Evolutionary conservation across 768 basidiomycete species (phyloP).

Genomic region (Pulveroboletus ravenelii): DNA sequence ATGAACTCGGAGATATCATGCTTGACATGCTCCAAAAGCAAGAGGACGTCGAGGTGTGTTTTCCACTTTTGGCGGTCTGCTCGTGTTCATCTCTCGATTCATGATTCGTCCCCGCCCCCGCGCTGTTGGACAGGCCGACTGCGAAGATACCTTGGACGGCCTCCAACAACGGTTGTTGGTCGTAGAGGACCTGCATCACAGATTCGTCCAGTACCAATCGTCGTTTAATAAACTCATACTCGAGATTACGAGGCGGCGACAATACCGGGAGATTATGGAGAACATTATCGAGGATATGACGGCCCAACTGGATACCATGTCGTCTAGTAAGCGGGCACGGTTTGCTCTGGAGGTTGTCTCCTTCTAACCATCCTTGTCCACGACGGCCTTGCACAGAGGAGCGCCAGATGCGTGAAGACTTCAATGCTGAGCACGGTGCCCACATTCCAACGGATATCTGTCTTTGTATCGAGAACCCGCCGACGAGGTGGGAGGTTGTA

Average conservation of each 20-base stretch:
- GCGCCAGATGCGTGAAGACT: slow-evolving; percentile 53
- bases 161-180: slow-evolving; percentile 60
- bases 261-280: slow-evolving; percentile 63
- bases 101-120: not conserved
- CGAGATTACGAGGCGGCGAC: slow-evolving; percentile 65
- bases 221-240: slow-evolving; percentile 71
- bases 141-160: slow-evolving; percentile 46
- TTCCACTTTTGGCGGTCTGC: not conserved
- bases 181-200: slow-evolving; percentile 60
- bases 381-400: slow-evolving; percentile 49
- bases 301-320: slow-evolving; percentile 58
- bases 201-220: slow-evolving; percentile 63
- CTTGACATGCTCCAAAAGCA: slow-evolving; percentile 69
- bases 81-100: not conserved
- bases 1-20: slow-evolving; percentile 78
- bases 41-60: slow-evolving; percentile 58
- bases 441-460: slow-evolving; percentile 79
- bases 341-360: not conserved
- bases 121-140: slow-evolving; percentile 39
- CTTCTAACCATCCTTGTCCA: not conserved
- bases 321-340: slow-evolving; percentile 45
- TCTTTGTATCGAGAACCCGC: slow-evolving; percentile 67
- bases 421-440: slow-evolving; percentile 68
- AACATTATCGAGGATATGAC: slow-evolving; percentile 63
- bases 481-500: slow-evolving; percentile 67